Base-by-base conservation (phyloP, 192 early-diverging fungal genomes). In the Coemansia sp. region DNA sequence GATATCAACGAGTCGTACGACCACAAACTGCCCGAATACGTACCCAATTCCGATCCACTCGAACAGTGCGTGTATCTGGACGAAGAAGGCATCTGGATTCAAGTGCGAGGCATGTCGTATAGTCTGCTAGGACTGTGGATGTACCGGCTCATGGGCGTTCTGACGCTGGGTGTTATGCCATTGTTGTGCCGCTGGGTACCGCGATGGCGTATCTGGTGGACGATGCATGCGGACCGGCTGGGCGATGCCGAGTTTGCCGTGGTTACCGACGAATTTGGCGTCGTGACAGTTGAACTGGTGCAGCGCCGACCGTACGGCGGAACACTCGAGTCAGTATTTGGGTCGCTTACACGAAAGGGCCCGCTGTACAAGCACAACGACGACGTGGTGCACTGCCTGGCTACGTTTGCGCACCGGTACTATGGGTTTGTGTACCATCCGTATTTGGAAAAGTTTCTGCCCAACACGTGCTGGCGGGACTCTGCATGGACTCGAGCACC, bases 141-240 rank as follows among this genome's bases (percentile, higher is more conserved):
- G 5, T 96, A 92, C 72, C 73, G 86, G 56, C 8, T 90, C 5
- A 38, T 89, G 4, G 91, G 87, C 21, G 12, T 92, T 32, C 61
- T 90, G 48, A 85, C 93, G 3, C 66, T 82, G 3, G 95, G 95
- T 4, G 66, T 89, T 8, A 65, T 90, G 2, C 93, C 87, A 57
- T 75, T 97, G 15, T 49, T 95, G 10, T 89, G 87, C 51, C 89
- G 93, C 29, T 97, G 97, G 95, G 69, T 97, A 38, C 92, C 93
- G 55, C 69, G 67, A 19, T 84, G 88, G 79, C 90, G 87, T 69
- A 84, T 96, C 29, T 62, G 66, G 53, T 87, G 90, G 83, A 88
- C 89, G 1, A 89, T 89, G n/a, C 47, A 38, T 11, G 71, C 63
- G 2, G 89, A 82, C 29, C 75, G 85, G n/a, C 82, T 97, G 52